Conservation (phyloP, 164 flowering plant genomes). For the Macadamia tetraphylla region DNA sequence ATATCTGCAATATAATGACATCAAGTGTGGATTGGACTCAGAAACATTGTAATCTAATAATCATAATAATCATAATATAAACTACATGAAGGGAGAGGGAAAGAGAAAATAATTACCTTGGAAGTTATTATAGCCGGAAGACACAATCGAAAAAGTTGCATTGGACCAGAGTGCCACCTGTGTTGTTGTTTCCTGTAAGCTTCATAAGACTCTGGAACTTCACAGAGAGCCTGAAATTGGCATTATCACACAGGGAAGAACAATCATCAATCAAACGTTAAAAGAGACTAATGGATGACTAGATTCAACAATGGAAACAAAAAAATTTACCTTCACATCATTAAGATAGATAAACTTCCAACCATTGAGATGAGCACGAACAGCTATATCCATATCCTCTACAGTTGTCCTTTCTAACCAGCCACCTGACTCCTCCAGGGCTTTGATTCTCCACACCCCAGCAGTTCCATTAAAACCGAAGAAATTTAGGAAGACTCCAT, state of each 20-base stretch:
- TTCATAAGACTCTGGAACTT: conserved; percentile 80
- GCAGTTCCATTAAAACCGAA: conserved; percentile 85
- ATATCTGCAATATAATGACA: conserved; percentile 39
- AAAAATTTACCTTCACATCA: conserved; percentile 54
- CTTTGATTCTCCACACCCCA: conserved; percentile 81
- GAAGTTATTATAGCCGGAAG: conserved; percentile 59
- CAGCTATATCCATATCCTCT: conserved; percentile 84
- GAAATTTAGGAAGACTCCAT: conserved; percentile 70
- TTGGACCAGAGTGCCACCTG: conserved; percentile 91
- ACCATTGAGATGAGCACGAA: conserved; percentile 76
- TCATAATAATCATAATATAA: neutral
- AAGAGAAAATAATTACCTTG: conserved; percentile 37
- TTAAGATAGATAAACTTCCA: conserved; percentile 79
- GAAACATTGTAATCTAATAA: neutral
- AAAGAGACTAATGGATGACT: neutral
- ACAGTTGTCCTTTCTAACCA: conserved; percentile 90
- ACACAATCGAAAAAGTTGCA: conserved; percentile 78
- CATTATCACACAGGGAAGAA: neutral
- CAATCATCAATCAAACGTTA: neutral
- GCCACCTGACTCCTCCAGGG: conserved; percentile 80
- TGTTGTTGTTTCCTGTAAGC: conserved; percentile 83
- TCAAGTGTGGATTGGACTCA: neutral
- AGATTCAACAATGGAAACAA: neutral
- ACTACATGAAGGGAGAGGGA: neutral
- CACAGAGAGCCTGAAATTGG: conserved; percentile 57